Evolutionary conservation across 495 filamentous ascomycete species (phyloP), one percentile per base, ranked within the genome.

Genomic region (Rusavskia elegans): DNA sequence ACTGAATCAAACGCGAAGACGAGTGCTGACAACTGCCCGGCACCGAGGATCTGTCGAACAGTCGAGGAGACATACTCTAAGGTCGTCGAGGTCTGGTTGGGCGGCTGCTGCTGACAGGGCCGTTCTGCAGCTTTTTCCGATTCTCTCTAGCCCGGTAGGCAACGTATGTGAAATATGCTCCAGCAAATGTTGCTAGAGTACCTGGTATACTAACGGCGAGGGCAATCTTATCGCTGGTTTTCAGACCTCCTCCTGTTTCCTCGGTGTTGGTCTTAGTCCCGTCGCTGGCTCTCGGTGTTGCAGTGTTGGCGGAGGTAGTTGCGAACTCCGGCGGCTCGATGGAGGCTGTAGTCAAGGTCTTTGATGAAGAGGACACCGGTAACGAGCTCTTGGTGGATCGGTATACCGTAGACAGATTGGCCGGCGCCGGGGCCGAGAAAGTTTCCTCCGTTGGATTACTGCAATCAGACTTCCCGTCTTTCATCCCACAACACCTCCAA

Each of bases 231-330:
- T 42, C 20, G 40, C 40, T 21, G 2, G 40, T 42, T 5, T 0
- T 11, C n/a, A 19, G 5, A 3, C 40, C 14, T 42, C 40, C 40
- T 9, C 40, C 17, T 42, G 20, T 20, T 6, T 17, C 20, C 20
- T 17, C 17, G n/a, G 40, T 42, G 10, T 19, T 5, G 3, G n/a
- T 21, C 5, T 5, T 7, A 13, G 14, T 42, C 40, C 40, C n/a
- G 4, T 21, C 20, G 7, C 5, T 13, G 3, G 40, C n/a, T 5
- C 17, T 3, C 40, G 40, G 10, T 9, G 0, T 9, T 19, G 40
- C 14, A 19, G 25, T 67, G 71, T 58, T 55, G 73, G 45, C 76
- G 68, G 40, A 19, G n/a, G 40, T 42, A 19, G 14, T n/a, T 14
- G n/a, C n/a, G n/a, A n/a, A n/a, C n/a, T 35, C 32, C 7, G 32